Conservation (phyloP, 768 basidiomycete species). For the Collybiopsis luxurians region DNA sequence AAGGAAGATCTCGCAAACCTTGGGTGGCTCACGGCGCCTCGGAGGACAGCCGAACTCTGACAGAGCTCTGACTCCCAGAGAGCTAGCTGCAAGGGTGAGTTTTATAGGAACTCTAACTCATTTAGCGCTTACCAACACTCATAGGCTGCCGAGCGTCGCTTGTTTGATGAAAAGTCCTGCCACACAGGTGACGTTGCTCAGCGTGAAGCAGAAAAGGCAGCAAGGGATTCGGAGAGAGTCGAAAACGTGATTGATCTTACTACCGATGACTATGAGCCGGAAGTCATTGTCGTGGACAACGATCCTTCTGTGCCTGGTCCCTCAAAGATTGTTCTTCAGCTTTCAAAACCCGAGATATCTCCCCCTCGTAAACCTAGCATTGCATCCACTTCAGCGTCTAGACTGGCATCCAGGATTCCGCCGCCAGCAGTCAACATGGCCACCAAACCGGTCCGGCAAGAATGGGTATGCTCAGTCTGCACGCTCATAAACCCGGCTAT, state of each 20-base stretch:
- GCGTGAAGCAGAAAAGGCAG: slow-evolving; percentile 67
- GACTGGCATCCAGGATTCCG: background rate
- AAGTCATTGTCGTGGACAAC: slow-evolving; percentile 28
- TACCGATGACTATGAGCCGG: slow-evolving; percentile 26
- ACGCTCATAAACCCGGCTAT: slow-evolving; percentile 60
- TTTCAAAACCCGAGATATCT: background rate
- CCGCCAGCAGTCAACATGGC: background rate
- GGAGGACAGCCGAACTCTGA: slow-evolving; percentile 46
- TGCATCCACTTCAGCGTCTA: background rate
- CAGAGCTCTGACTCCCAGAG: slow-evolving; percentile 50
- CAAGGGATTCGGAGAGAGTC: slow-evolving; percentile 50
- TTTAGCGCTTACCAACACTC: slow-evolving; percentile 4
- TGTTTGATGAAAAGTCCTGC: slow-evolving; percentile 72
- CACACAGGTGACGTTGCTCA: slow-evolving; percentile 56
- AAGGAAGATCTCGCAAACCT: slow-evolving; percentile 36
- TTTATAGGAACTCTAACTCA: slow-evolving; percentile 2
- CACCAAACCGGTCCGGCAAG: background rate
- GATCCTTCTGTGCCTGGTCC: slow-evolving; percentile 12
- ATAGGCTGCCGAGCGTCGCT: slow-evolving; percentile 85
- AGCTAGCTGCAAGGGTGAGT: slow-evolving; percentile 70
- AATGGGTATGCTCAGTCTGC: slow-evolving; percentile 59
- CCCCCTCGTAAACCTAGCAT: background rate
- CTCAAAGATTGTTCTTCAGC: slow-evolving; percentile 16
- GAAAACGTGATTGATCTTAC: slow-evolving; percentile 63
- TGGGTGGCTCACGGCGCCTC: slow-evolving; percentile 49